Evolutionary conservation across 2,329 filamentous ascomycete species (phyloP), one percentile per base, ranked within the genome.

Genomic region (Beauveria brongniartii): DNA sequence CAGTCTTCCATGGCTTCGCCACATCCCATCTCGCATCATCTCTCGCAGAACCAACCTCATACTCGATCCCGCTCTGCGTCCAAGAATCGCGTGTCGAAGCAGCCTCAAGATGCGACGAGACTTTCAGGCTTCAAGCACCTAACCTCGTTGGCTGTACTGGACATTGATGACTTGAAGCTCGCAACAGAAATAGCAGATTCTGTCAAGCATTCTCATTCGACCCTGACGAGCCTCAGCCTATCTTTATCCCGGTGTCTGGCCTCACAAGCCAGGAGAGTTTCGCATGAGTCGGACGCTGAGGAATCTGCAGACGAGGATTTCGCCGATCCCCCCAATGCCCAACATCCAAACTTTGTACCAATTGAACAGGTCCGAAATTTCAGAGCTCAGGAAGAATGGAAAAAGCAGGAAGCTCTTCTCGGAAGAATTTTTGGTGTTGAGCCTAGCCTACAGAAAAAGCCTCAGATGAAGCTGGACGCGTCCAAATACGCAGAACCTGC

Each of bases 141-240:
- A 16, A 80, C 78, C 64, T 78, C 69, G 5, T 72, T 88, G 16
- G 72, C 78, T 4, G 73, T 87, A 7, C 73, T 87, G 40, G 84
- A 88, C 63, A 85, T 88, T 57, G 84, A 87, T 62, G 77, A 72
- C 30, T 72, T 86, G 5, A 81, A 85, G 40, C 73, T 83, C 37
- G 67, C 85, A 14, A 69, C 75, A 1, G 85, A 87, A 69, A 75
- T 88, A 63, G 80, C 78, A 63, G 67, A 74, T 5, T 86, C 83
- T 65, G 72, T 88, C 26, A 74, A 74, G 12, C 81, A 81, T 64
- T 86, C 80, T 1, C 76, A 80, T 2, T 75, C 79, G 1, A 82
- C 82, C 0, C 72, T 88, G 24, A 79, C 74, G 24, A 77, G 80
- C 51, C 71, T 88, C 28, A 77, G 80, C 55, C 70, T 88, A 16